Base-by-base conservation (phyloP, 495 filamentous ascomycete genomes). In the Penicillium soppii region DNA sequence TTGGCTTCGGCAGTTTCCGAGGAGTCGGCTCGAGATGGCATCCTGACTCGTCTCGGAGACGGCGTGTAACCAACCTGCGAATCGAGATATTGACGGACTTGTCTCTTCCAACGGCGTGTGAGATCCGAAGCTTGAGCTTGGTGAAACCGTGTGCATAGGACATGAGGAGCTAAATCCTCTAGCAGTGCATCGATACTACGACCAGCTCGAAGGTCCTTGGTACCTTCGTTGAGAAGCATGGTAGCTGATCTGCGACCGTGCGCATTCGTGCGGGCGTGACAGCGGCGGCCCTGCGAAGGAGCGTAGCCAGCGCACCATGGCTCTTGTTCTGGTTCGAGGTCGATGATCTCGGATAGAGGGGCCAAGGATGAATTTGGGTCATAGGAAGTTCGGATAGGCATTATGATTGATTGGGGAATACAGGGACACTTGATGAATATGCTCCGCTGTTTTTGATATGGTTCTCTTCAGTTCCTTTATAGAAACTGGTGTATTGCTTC, bases 101-200 rank as follows among this genome's bases (percentile, higher is more conserved):
- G 29, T 32, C 20, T 43, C 21, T 43, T 32, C 67, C 67, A 70
- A 7, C 43, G 16, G 7, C 9, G 1, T 0, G 32, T 38, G n/a
- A 70, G 46, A 21, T 8, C 30, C 0, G 15, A 16, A 5, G 67
- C 62, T 40, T 70, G 62, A 7, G 13, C n/a, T 33, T 65, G 62
- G 36, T 70, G 67, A 9, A 41, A 61, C 2, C 49, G 21, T 8
- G 23, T 59, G 38, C 67, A 68, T 20, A 68, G 55, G 22, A 65
- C 57, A 33, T 58, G 26, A 13, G 56, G 59, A 30, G 67, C 67
- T 4, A 70, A 23, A 19, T 61, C 37, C 21, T 61, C 35, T 1
- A 70, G 48, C 3, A 65, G 35, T 2, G 25, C 20, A 35, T 63
- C 30, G 33, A 68, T 59, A 8, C 17, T 19, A 2, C 38, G 16